Conservation (phyloP, 495 filamentous ascomycete genomes). For the Extremus antarcticus region DNA sequence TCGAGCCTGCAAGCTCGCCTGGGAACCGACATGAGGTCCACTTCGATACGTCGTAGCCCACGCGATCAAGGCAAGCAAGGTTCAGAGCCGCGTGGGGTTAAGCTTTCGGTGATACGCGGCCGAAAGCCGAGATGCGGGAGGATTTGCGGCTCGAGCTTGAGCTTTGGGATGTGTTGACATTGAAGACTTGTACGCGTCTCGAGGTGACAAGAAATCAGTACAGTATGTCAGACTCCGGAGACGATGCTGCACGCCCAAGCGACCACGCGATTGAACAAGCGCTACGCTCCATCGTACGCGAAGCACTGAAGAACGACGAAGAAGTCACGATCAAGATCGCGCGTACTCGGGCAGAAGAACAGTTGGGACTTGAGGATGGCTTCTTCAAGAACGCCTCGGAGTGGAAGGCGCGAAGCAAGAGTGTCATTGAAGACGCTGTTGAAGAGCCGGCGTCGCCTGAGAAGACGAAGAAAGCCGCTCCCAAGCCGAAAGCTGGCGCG, state of each 20-base stretch:
- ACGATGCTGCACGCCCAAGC: slow-evolving; percentile 6
- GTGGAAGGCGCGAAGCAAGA: slow-evolving; percentile 77
- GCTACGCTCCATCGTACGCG: slow-evolving; percentile 35
- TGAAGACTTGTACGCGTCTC: background rate
- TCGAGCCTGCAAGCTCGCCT: background rate
- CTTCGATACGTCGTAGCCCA: background rate
- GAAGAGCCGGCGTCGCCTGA: slow-evolving; percentile 15
- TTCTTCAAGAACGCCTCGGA: slow-evolving; percentile 53
- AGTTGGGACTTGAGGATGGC: slow-evolving; percentile 51
- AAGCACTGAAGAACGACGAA: slow-evolving; percentile 47
- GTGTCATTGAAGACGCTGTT: slow-evolving; percentile 51
- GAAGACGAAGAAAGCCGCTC: slow-evolving; percentile 6
- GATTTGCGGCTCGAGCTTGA: background rate
- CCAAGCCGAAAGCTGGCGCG: slow-evolving; percentile 6
- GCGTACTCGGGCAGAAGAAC: slow-evolving; percentile 54
- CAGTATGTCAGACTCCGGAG: slow-evolving; percentile 27
- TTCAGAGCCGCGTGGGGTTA: background rate
- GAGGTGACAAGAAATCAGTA: too few relatives aligned
- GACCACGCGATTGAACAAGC: slow-evolving; percentile 36
- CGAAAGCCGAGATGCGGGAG: too few relatives aligned
- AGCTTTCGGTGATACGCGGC: too few relatives aligned
- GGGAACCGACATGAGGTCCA: background rate
- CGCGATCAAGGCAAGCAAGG: background rate
- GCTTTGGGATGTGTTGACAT: background rate
- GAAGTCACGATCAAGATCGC: slow-evolving; percentile 67